These are phyloP conservation scores for Aspergillus avenaceus DNA, from an alignment of 495 filamentous ascomycete species.

Conservation along the genomic window DNA sequence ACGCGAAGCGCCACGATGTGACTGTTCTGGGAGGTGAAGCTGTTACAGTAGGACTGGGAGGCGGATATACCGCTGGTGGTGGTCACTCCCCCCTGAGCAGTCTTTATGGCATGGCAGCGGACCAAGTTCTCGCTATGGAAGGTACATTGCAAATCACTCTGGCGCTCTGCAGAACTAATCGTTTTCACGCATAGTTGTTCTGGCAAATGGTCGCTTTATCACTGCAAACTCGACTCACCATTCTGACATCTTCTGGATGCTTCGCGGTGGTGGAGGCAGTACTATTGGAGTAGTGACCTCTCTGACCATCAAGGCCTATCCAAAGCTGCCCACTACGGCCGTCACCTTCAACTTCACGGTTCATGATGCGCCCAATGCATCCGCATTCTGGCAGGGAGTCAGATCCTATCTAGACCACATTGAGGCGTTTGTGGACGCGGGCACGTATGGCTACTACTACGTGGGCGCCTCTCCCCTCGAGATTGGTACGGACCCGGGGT, in stretches of 20 bases:
- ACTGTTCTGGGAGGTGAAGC: slow-evolving; percentile 53
- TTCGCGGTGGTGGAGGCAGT: slow-evolving; percentile 34
- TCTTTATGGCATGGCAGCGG: slow-evolving; percentile 28
- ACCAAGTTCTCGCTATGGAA: slow-evolving; percentile 40
- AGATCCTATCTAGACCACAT: slow-evolving; percentile 46
- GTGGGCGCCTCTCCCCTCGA: slow-evolving; percentile 8
- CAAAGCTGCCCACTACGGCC: slow-evolving; percentile 33
- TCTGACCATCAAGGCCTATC: slow-evolving; percentile 43
- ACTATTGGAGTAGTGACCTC: slow-evolving; percentile 53
- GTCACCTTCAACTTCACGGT: slow-evolving; percentile 42
- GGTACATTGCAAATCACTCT: slow-evolving; percentile 19
- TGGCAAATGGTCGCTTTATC: slow-evolving; percentile 48
- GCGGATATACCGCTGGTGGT: slow-evolving; percentile 40
- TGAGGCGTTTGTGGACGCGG: slow-evolving; percentile 43
- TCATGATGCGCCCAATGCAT: slow-evolving; percentile 22
- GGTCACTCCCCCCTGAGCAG: slow-evolving; percentile 30
- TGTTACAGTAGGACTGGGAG: slow-evolving; percentile 30
- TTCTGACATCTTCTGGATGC: slow-evolving; percentile 58
- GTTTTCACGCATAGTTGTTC: slow-evolving; percentile 42
- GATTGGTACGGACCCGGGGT: slow-evolving; percentile 8
- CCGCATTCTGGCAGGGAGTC: slow-evolving; percentile 49
- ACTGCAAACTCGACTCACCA: slow-evolving; percentile 49
- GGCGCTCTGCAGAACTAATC: too few species aligned
- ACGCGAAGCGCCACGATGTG: slow-evolving; percentile 40
- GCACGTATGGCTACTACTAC: slow-evolving; percentile 53